Evolutionary conservation across 2,329 filamentous ascomycete species (phyloP).

Genomic region (Neoscytalidium dimidiatum): DNA sequence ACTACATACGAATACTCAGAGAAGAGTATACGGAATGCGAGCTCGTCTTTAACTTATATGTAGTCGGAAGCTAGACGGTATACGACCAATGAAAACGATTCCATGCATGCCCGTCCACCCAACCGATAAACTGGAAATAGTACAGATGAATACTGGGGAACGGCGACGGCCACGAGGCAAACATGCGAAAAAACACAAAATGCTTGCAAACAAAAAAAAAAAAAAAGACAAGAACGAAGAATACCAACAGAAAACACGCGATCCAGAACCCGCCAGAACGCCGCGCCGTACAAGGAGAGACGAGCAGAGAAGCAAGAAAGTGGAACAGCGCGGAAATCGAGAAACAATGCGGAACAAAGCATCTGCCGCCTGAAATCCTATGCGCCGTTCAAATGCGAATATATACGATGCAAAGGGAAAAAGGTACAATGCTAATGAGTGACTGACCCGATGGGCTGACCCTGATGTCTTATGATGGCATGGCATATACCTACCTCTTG

Average conservation of each 20-base stretch:
- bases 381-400: slow-evolving; percentile 1
- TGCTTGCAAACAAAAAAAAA: background rate
- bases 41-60: no score
- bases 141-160: background rate
- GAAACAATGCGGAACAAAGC: background rate
- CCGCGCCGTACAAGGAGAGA: slow-evolving; percentile 6
- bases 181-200: background rate
- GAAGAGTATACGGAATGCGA: no score
- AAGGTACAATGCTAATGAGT: background rate
- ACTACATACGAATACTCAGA: no score
- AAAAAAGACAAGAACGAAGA: background rate
- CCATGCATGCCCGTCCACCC: background rate
- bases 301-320: background rate
- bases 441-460: slow-evolving; percentile 11
- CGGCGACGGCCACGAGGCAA: background rate
- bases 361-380: slow-evolving; percentile 1
- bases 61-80: no score
- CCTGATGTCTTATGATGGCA: background rate
- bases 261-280: slow-evolving; percentile 9
- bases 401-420: slow-evolving; percentile 3
- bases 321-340: background rate
- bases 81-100: background rate
- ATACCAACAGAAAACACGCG: background rate
- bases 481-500: background rate
- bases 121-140: background rate